These are phyloP conservation scores for Dryadomyces sulphureus DNA, from an alignment of 2,329 filamentous ascomycete genomes.

Conservation along the genomic window DNA sequence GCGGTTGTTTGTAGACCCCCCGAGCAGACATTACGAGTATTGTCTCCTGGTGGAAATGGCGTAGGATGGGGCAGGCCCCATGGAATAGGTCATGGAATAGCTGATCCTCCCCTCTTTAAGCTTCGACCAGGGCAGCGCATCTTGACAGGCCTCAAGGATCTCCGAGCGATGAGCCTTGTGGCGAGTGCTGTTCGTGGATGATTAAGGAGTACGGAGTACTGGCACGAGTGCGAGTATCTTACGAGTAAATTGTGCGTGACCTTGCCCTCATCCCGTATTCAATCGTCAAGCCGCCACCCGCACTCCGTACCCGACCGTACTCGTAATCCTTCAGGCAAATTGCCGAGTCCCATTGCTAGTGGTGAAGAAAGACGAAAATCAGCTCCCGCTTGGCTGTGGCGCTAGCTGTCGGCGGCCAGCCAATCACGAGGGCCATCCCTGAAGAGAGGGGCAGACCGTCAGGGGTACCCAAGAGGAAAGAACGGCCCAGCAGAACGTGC, in stretches of 20 bases:
- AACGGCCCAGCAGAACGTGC: neutral
- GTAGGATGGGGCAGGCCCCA: neutral
- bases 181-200: no score
- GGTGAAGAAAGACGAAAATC: neutral
- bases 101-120: neutral
- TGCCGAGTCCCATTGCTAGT: neutral
- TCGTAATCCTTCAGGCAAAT: neutral
- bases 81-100: neutral
- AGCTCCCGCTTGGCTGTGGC: neutral
- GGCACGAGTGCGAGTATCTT: no score
- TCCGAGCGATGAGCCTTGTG: no score
- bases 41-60: neutral
- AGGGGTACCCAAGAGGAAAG: slow-evolving; percentile 4
- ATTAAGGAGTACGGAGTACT: neutral
- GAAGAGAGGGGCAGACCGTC: slow-evolving; percentile 8
- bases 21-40: neutral
- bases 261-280: no score
- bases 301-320: no score
- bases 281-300: no score
- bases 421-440: slow-evolving; percentile 11
- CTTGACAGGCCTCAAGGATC: no score
- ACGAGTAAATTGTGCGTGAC: no score
- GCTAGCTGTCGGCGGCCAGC: neutral
- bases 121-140: neutral
- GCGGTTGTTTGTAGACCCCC: neutral